Conservation (phyloP, 179 eudicot genomes). For the Spergularia azorica region DNA sequence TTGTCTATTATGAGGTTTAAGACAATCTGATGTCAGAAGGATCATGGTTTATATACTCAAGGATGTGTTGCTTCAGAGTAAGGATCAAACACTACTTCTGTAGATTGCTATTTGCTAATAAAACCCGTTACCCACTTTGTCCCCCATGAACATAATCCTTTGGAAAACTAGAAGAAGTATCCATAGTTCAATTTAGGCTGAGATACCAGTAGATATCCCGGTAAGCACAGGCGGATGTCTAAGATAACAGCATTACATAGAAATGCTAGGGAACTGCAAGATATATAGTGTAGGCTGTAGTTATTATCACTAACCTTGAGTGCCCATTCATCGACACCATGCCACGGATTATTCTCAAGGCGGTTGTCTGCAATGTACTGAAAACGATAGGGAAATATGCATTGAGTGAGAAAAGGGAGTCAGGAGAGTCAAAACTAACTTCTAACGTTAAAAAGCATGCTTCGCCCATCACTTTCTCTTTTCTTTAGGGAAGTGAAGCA, state of each 20-base stretch:
- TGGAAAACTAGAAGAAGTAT: background rate
- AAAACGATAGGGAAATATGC: conserved; percentile 1
- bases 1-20: no score
- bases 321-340: conserved; percentile 69
- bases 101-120: no score
- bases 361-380: conserved; percentile 92
- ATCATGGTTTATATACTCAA: no score
- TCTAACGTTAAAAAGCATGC: background rate
- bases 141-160: background rate
- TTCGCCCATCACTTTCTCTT: background rate
- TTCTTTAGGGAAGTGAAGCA: background rate
- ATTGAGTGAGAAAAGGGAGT: conserved; percentile 4
- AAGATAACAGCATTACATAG: background rate
- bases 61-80: no score
- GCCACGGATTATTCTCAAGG: conserved; percentile 83
- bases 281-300: background rate
- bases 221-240: background rate
- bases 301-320: conserved; percentile 58
- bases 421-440: conserved; percentile 8
- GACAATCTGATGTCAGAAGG: no score
- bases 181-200: background rate
- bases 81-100: no score
- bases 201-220: background rate
- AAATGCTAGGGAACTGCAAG: background rate
- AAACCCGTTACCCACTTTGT: background rate